Base-by-base conservation (phyloP, 164 flowering plant species). In the Stephania cephalantha region DNA sequence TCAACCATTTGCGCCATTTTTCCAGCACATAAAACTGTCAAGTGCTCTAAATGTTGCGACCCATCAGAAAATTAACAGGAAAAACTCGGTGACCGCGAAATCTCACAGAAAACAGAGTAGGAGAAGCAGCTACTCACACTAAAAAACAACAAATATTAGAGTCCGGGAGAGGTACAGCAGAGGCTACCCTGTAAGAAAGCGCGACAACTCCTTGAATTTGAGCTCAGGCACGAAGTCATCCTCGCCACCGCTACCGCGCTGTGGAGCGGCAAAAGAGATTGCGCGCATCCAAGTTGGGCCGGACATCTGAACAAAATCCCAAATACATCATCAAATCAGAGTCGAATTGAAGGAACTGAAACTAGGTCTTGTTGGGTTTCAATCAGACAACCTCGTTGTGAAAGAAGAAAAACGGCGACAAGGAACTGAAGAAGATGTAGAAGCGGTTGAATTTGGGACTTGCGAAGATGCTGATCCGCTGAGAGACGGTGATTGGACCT, bases 161-260 rank as follows among this genome's bases (percentile, higher is more conserved):
- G 92, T 83, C 83, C 90, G 83, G 92, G 95, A 89, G 82, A 87
- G 87, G 94, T 86, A 83, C 90, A 82, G 90, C 95, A 91, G 88
- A 90, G 89, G 81, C 86, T 92, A 94, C 97, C 97, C 95, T 94
- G 98, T 45, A 91, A 91, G 69, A 92, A 97, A 52, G 97, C 85
- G 22, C 91, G 87, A 79, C 92, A 90, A 76, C 86, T 86, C 80
- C 86, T 83, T 25, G 95, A 87, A 6, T 87, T 79, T 17, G 85
- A 64, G 85, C 91, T 89, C 74, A 91, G 82, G 83, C 93, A 87
- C 53, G 98, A 91, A 29, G 91, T 91, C 91, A 94, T 69, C 88
- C 97, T 87, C 58, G 97, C 88, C 30, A 74, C 79, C 5, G 98
- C 90, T 30, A 94, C 93, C 10, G 91, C 87, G 68, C 89, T 90